Conservation (phyloP, 495 filamentous ascomycete genomes). For the Pyronema domesticum region DNA sequence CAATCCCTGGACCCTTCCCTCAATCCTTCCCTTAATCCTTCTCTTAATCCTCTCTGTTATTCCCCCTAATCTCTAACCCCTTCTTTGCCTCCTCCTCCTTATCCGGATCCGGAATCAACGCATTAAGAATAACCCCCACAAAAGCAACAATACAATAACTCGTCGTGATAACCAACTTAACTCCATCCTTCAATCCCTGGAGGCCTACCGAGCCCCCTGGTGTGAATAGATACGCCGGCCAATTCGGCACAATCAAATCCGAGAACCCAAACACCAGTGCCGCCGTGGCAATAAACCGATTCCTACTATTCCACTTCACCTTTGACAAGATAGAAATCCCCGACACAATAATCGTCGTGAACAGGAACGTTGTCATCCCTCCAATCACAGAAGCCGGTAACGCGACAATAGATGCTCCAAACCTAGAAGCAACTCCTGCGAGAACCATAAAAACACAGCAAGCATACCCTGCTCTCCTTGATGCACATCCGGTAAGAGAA, state of each 20-base stretch:
- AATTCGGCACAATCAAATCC: slow-evolving; percentile 27
- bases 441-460: slow-evolving; percentile 27
- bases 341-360: slow-evolving; percentile 27
- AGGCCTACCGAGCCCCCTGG: slow-evolving; percentile 8
- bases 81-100: no score
- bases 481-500: slow-evolving; percentile 27
- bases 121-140: slow-evolving; percentile 27
- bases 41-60: no score
- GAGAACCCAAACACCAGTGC: slow-evolving; percentile 26
- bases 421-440: slow-evolving; percentile 27
- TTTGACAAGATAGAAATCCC: slow-evolving; percentile 26
- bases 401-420: slow-evolving; percentile 26
- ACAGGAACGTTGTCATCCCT: slow-evolving; percentile 30
- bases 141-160: slow-evolving; percentile 28
- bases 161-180: slow-evolving; percentile 25
- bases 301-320: slow-evolving; percentile 25
- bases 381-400: slow-evolving; percentile 27
- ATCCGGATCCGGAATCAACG: slow-evolving; percentile 18
- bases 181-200: slow-evolving; percentile 26
- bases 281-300: slow-evolving; percentile 28
- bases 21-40: no score
- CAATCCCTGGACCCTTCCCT: no score
- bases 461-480: slow-evolving; percentile 33
- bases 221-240: slow-evolving; percentile 23
- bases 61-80: no score